Evolutionary conservation across 2,329 filamentous ascomycete species (phyloP), one percentile per base, ranked within the genome.

Genomic region (Trichoderma lentiforme): DNA sequence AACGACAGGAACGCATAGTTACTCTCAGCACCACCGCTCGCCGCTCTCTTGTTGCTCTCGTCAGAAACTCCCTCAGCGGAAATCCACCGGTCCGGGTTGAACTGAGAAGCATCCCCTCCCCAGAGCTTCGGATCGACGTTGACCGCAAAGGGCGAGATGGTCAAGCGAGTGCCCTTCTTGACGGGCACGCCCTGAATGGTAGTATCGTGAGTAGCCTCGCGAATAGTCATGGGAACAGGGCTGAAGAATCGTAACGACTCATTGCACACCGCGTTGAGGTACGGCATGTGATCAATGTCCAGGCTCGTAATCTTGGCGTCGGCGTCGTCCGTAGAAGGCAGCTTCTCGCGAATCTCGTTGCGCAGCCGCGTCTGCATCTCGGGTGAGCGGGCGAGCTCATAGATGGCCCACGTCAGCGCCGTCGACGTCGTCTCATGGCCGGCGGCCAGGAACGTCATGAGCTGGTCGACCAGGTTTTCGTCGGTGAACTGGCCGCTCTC

Each of bases 381-480:
- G 0, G 89, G 90, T 76, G 93, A 81, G 24, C 86, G 85, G 75
- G 88, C 88, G n/a, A 96, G 86, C 57, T 91, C 83, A 78, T 94
- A 93, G 8, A 90, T 81, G 3, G 91, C 88, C 92, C 92, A 95
- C n/a, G 90, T 92, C 78, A 96, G 85, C 21, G 92, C 87, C 1
- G 90, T 87, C 1, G 93, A 89, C 0, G 92, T 95, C 1, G 93
- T 95, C 82, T 95, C 92, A 80, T 95, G 93, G 26, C 91, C 91
- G 0, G 94, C 94, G 1, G 91, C 92, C 6, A 97, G 87, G 83
- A 97, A 96, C 0, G 93, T 97, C 93, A 97, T 96, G 79, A 96
- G 88, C 81, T 97, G 94, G 79, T 96, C 92, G 43, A 94, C 88
- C n/a, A 97, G 87, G 73, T 93, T 90, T 63, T 94, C 92, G 74